Percentiles rank a stretch among this genome's conserved stretches.
Evolutionary conservation across 2,329 filamentous ascomycete genomes (phyloP).

Genomic region (Corinectria fuckeliana): DNA sequence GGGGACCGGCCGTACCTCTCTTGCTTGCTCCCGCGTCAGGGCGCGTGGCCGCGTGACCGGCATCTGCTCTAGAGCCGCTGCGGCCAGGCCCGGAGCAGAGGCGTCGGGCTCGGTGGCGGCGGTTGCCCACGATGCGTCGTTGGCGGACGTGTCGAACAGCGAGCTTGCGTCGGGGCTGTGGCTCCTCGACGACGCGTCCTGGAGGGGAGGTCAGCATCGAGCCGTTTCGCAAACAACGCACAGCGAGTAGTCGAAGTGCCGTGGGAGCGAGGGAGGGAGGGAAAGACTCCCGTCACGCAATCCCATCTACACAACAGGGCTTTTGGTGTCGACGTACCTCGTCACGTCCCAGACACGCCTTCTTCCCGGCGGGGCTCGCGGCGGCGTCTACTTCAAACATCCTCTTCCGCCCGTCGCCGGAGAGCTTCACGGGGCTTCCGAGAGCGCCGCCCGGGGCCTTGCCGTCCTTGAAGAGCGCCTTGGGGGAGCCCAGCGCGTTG

Average conservation of each 20-base stretch:
- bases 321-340: constrained; percentile 38
- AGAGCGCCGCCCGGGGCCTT: constrained; percentile 16
- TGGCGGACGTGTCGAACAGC: constrained; percentile 56
- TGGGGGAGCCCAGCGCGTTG: constrained; percentile 48
- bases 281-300: neutral
- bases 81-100: constrained; percentile 8
- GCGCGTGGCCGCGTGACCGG: constrained; percentile 25
- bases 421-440: constrained; percentile 35
- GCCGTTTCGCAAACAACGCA: neutral
- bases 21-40: constrained; percentile 60
- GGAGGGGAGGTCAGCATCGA: constrained; percentile 7
- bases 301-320: no score
- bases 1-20: constrained; percentile 51
- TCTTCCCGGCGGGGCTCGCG: constrained; percentile 40
- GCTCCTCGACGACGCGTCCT: constrained; percentile 41
- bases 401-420: constrained; percentile 39
- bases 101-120: constrained; percentile 57
- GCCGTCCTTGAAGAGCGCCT: constrained; percentile 30
- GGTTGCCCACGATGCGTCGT: constrained; percentile 57
- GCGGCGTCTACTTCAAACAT: constrained; percentile 34
- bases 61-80: constrained; percentile 17
- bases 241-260: neutral
- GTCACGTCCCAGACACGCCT: constrained; percentile 42
- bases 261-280: neutral
- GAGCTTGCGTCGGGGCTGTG: constrained; percentile 53